Base-by-base conservation (phyloP, 2,329 filamentous ascomycete genomes). In the Monosporascus sp. region DNA sequence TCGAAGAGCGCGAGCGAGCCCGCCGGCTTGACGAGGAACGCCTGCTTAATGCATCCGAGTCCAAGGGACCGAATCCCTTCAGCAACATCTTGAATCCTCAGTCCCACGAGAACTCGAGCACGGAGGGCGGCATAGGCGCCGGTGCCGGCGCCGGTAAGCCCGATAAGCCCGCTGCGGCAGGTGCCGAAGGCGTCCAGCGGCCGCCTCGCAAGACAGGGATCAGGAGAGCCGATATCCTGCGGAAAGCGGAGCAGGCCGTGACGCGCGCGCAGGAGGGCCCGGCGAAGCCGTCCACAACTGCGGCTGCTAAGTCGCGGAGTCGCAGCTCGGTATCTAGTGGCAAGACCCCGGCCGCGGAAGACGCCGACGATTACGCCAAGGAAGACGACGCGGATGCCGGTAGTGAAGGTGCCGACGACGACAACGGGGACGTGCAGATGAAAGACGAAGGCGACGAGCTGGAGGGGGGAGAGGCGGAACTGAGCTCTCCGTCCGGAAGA, bases 181-280 rank as follows among this genome's bases (percentile, higher is more conserved):
- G 69, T 11, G 64, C 48, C 50, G 71, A 65, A 49, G 77, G 70
- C 54, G 68, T 62, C 48, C 73, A 64, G 38, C 73, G 64, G 11
- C 74, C 72, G 11, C 74, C 72, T 3, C 70, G 75, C 11, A 74
- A 72, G 51, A 59, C 68, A 0, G 79, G 75, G 0, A 75, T 84
- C 1, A 69, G 81, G 18, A 70, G 79, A 27, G 77, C 79, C 0
- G 83, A 86, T 52, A 72, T 86, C 31, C 70, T 86, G 2, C 79
- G 82, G 36, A 82, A 81, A 61, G 83, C 83, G 0, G 83, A 86
- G 56, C 78, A 82, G 56, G 79, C 79, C 5, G 76, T 84, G 4
- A 58, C 74, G 17, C 75, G 77, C 3, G 73, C 75, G 0, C 65
- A 76, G 34, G 81, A 83, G 48, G 74, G 75, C 0, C 68, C 72